Base-by-base conservation (phyloP, 2,329 filamentous ascomycete species). In the Rhynchosporium agropyri region DNA sequence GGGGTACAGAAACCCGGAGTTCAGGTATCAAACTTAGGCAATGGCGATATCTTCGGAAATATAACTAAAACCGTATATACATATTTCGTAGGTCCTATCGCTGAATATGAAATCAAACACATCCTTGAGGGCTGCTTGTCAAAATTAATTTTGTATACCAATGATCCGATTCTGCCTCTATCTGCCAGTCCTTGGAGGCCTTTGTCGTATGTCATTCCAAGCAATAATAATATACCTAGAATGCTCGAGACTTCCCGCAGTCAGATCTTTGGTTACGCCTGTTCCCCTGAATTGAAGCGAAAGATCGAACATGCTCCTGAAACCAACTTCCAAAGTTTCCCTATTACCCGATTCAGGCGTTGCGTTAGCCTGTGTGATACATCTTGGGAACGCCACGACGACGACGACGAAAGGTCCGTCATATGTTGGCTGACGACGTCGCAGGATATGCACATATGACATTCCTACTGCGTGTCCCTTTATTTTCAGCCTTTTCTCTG, bases 1-100 rank as follows among this genome's bases (percentile, higher is more conserved):
- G 54, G 79, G 79, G 3, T 79, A 81, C 65, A 70, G 76, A 42
- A 76, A 81, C 66, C 79, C 79, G 2, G 76, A 76, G 26, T 81
- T 80, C 69, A 76, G 77, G 53, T 80, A 79, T 68, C 79, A 80
- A 28, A 60, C 58, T 53, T 65, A 58, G 60, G 9, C 12, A n/a
- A 38, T 13, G 26, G 10, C 12, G 26, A 40, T 33, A n/a, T 38
- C 29, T 12, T n/a, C 4, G 54, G 54, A 46, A 20, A 20, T 13
- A 28, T 46, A 46, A 26, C 28, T n/a, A 15, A 9, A 15, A 9
- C 33, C 40, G 33, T 12, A 54, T 13, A 20, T 29, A 26, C 7
- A 20, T 4, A 13, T 40, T 40, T 54, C 26, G n/a, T 54, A 42
- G 36, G n/a, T 42, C n/a, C 38, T 40, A 20, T 54, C 36, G 13